A percentile compares a stretch with the other conserved stretches of the same genome.
Evolutionary conservation across 768 basidiomycete genomes (phyloP).

Genomic region (Artomyces pyxidatus): DNA sequence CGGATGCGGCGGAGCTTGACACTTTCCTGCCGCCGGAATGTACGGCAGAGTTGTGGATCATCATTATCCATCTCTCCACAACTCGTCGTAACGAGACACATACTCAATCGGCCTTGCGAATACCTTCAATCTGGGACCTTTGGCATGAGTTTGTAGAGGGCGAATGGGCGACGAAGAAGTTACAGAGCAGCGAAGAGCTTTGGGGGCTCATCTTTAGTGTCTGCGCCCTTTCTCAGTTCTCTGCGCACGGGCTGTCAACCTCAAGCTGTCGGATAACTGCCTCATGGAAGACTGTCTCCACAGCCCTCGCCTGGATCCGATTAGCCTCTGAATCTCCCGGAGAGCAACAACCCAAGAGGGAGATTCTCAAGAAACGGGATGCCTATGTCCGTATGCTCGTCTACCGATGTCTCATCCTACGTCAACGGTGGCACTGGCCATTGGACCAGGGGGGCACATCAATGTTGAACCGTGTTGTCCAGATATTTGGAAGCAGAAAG

Average conservation of each 20-base stretch:
- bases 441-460: constrained; percentile 42
- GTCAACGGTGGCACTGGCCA: constrained; percentile 76
- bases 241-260: constrained; percentile 39
- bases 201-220: constrained; percentile 67
- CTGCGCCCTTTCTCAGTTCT: constrained; percentile 75
- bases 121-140: constrained; percentile 39
- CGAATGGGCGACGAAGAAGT: constrained; percentile 15
- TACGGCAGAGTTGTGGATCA: constrained; percentile 67
- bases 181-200: constrained; percentile 52
- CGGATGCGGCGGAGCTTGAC: constrained; percentile 26
- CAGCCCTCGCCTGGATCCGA: constrained; percentile 51
- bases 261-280: constrained; percentile 35
- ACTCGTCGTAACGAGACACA: constrained; percentile 12
- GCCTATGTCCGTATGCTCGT: constrained; percentile 62
- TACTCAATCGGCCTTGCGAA: constrained; percentile 9
- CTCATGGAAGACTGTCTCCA: constrained; percentile 58
- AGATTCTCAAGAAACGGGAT: constrained; percentile 49
- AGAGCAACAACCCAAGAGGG: constrained; percentile 31
- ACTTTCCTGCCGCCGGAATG: constrained; percentile 31
- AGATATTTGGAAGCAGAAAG: constrained; percentile 70
- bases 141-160: constrained; percentile 27
- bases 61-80: constrained; percentile 46
- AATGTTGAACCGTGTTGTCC: constrained; percentile 56
- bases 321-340: constrained; percentile 39
- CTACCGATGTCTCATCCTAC: constrained; percentile 66